A percentile compares a stretch with the other conserved stretches of the same genome.
phyloP scores from a whole-genome alignment of 2,329 filamentous ascomycete species.

The Cercospora citrullina region DNA sequence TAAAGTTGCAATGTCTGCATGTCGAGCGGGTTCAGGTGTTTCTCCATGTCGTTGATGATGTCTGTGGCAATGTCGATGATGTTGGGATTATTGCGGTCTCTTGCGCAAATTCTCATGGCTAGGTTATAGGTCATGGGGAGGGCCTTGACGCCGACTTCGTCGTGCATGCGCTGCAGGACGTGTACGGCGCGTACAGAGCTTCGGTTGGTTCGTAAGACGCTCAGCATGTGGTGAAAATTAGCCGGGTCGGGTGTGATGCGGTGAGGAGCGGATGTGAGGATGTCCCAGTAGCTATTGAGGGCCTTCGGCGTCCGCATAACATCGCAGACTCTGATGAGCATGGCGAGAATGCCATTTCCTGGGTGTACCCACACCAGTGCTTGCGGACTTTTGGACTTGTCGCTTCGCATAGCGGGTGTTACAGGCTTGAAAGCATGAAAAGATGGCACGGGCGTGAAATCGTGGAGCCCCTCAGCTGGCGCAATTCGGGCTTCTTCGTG shows the following conservation, averaged over 20 bases:
- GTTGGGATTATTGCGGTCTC: constrained; percentile 74
- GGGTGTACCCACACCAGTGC: constrained; percentile 48
- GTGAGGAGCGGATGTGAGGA: constrained; percentile 61
- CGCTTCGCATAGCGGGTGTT: constrained; percentile 18
- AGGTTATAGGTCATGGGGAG: constrained; percentile 62
- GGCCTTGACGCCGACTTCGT: constrained; percentile 34
- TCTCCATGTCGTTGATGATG: constrained; percentile 65
- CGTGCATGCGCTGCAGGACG: constrained; percentile 51
- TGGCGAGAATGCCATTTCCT: constrained; percentile 61
- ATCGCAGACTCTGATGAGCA: constrained; percentile 66
- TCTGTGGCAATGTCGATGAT: constrained; percentile 64
- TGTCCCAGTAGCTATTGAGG: constrained; percentile 77
- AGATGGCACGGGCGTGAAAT: constrained; percentile 32
- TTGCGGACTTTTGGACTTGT: constrained; percentile 18
- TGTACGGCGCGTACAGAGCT: constrained; percentile 63
- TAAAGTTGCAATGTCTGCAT: constrained; percentile 55
- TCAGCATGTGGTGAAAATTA: constrained; percentile 69
- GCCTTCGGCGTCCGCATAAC: constrained; percentile 60
- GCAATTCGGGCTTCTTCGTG: constrained; percentile 6
- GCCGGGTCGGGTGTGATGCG: constrained; percentile 69
- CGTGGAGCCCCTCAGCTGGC: constrained; percentile 22
- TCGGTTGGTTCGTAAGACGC: constrained; percentile 64
- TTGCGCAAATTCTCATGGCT: constrained; percentile 70
- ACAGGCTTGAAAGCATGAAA: constrained; percentile 35
- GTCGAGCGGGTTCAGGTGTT: constrained; percentile 51